phyloP scores from a whole-genome alignment of 2,329 filamentous ascomycete genomes.

The Alternaria sp. region DNA sequence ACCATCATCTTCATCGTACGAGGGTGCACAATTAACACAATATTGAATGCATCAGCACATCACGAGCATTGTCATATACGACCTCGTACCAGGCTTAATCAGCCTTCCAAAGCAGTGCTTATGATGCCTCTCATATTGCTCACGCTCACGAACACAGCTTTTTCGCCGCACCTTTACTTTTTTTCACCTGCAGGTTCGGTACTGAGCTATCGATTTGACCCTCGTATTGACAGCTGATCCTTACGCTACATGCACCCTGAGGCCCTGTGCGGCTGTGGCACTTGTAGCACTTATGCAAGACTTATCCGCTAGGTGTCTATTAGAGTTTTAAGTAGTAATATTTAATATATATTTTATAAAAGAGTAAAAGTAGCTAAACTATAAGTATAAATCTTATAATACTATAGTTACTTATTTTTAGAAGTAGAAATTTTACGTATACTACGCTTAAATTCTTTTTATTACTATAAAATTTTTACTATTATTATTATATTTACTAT shows the following conservation, averaged over 20 bases:
- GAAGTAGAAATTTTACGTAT: no score
- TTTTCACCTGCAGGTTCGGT: conserved; percentile 7
- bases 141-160: background rate
- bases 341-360: no score
- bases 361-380: no score
- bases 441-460: no score
- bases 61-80: background rate
- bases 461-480: no score
- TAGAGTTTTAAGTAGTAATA: no score
- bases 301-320: conserved; percentile 5
- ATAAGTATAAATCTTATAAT: no score
- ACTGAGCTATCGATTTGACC: conserved; percentile 16
- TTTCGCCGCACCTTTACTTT: background rate
- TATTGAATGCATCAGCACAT: background rate
- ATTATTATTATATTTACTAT: no score
- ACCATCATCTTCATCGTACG: background rate
- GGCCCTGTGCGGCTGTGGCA: conserved; percentile 12
- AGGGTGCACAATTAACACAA: background rate
- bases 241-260: conserved; percentile 4
- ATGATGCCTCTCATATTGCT: conserved; percentile 24
- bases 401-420: no score
- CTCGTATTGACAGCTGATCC: conserved; percentile 10
- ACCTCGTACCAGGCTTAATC: conserved; percentile 17
- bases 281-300: conserved; percentile 8
- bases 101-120: conserved; percentile 7